Evolutionary conservation across 148 eudicot genomes (phyloP).

Genomic region (Spergularia marina): DNA sequence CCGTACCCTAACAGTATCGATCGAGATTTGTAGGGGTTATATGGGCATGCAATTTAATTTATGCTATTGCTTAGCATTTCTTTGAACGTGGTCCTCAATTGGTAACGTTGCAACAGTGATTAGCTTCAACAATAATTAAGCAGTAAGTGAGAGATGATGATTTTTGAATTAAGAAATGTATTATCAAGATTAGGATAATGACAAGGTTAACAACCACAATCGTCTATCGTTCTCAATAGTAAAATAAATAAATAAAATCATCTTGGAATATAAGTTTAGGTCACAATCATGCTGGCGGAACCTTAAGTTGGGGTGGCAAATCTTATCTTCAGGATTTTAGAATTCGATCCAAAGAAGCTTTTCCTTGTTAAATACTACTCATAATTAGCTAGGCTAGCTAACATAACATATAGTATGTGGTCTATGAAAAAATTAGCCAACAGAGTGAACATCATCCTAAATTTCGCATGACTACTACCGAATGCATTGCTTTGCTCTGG

Average conservation of each 20-base stretch:
- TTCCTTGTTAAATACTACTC: no score
- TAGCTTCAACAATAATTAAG: neutral
- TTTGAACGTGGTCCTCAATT: neutral
- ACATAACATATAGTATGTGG: no score
- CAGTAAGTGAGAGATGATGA: no score
- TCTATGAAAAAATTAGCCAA: no score
- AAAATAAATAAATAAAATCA: neutral
- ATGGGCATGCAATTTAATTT: neutral
- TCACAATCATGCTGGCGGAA: slow-evolving; percentile 10
- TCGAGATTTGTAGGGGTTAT: no score
- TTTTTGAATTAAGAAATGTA: no score
- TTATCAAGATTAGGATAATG: slow-evolving; percentile 1
- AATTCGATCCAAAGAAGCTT: neutral
- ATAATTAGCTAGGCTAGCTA: no score
- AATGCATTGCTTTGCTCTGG: no score
- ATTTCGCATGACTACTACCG: no score
- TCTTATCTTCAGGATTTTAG: neutral
- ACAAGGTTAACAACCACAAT: slow-evolving; percentile 12
- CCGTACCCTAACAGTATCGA: no score
- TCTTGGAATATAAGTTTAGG: slow-evolving; percentile 10
- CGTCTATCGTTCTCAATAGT: neutral
- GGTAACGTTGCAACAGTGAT: no score
- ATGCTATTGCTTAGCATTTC: neutral
- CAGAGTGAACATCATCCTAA: no score
- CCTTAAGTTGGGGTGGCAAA: slow-evolving; percentile 19